Conservation (phyloP, 768 basidiomycete genomes). For the Rhodotorula sphaerocarpa region DNA sequence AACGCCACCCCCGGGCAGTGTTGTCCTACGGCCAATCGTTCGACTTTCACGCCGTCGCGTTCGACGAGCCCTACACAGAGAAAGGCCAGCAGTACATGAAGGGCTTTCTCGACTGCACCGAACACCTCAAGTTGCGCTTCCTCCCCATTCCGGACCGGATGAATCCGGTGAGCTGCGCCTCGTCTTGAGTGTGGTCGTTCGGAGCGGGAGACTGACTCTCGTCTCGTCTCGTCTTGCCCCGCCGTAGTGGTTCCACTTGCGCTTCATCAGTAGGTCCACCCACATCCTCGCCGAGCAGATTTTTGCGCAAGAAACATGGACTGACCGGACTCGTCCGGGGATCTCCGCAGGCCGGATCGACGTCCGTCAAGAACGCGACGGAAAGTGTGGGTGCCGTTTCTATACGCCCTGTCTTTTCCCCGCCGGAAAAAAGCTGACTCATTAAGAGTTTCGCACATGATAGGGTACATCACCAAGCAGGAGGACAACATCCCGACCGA, state of each 20-base stretch:
- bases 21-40: conserved; percentile 22
- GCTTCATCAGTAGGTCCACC: conserved; percentile 13
- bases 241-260: conserved; percentile 14
- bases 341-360: conserved; percentile 11
- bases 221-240: too few species aligned
- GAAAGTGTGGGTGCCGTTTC: conserved; percentile 8
- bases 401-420: too few species aligned
- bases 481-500: conserved; percentile 27
- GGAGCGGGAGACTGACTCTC: not conserved
- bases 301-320: too few species aligned
- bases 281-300: not conserved
- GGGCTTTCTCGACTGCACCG: conserved; percentile 11
- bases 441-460: not conserved
- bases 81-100: conserved; percentile 16
- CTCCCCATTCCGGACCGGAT: conserved; percentile 5
- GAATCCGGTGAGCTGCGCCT: conserved; percentile 7
- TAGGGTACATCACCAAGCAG: conserved; percentile 25
- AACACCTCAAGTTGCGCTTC: conserved; percentile 24
- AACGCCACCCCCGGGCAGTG: not conserved
- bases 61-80: conserved; percentile 3
- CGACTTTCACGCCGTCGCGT: conserved; percentile 14
- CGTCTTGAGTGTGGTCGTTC: not conserved
- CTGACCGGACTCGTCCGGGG: not conserved
- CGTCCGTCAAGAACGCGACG: conserved; percentile 10
- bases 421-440: too few species aligned